Evolutionary conservation across 805 yeast species (phyloP), one percentile per base, ranked within the genome.

Genomic region (Wickerhamomyces chambardii): DNA sequence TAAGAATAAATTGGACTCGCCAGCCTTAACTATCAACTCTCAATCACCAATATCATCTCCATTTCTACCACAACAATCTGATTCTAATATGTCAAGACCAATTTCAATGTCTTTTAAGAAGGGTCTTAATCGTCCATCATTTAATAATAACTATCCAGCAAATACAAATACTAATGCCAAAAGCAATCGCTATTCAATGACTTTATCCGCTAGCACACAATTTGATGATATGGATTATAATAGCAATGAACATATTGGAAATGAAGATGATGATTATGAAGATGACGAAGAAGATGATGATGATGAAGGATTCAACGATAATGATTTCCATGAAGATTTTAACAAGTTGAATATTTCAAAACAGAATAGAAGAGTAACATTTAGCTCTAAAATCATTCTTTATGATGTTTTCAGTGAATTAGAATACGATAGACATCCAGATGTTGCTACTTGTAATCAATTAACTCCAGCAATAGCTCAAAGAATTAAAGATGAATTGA

Each of bases 371-470:
- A 42, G 32, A 14, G 85, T 80, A 10, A 55, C 74, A 33, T 90
- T 90, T 58, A 82, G 95, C 5, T 78, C 94, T 1, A 68, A 86
- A 46, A 84, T 92, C 37, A 71, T 84, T 7, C 70, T 92, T 30
- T 90, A 78, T 57, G 94, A 86, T 40, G 90, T 96, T 1, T 86
- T 82, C 56, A 72, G 79, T 39, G 78, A 78, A 27, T 78, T 73
- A 15, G 96, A 84, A 44, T 90, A 90, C 56, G 97, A 90, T 56
- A 75, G 98, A 48, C 86, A 79, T 44, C 96, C 97, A 0, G 97
- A 87, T 42, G 66, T 78, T 21, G 95, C 95, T 4, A 87, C 97
- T 2, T 90, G 97, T 60, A 86, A 89, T 57, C 86, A 81, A 52
- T 66, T 87, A 55, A 87, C 95, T 1, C 95, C 97, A 6, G 66